Evolutionary conservation across 306 rosid genomes (phyloP), one percentile per base, ranked within the genome.

Genomic region (Inga oerstediana): DNA sequence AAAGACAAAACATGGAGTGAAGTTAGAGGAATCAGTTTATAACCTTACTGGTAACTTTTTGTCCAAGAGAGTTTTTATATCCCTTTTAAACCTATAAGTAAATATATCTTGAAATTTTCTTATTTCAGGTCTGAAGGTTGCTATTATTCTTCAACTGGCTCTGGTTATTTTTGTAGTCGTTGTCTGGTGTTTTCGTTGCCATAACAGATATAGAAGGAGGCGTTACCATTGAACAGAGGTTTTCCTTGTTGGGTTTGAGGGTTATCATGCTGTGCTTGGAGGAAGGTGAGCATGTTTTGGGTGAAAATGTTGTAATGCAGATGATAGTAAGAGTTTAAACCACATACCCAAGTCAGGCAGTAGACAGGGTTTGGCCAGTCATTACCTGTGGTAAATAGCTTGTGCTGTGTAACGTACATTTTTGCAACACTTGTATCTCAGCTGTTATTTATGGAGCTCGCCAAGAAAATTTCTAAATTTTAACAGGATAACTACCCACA

Each of bases 181-280:
- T 79, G 46, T 82, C 59, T 49, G 84, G 85, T 75, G 77, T 52
- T 81, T 69, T 49, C 86, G n/a, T 24, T 72, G 81, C 59, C 82
- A 71, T 81, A 54, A 34, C 61, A 81, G 82, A 81, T 81, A 89
- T 35, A 87, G 81, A 85, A 86, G 91, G 86, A 84, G 91, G 56
- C 87, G 66, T 65, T 32, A 67, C 41, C 80, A 49, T 24, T 81
- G 79, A 59, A 41, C 48, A 87, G 83, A 78, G 37, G 79, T 64
- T 82, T 51, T 34, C 20, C 74, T 64, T 78, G 81, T 93, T 20
- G 97, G 91, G 72, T 95, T 93, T 78, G 95, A 92, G 90, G 83
- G 90, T 89, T 90, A 95, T 35, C 97, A 95, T 85, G n/a, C 82
- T 73, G 91, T 91, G 97, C 83, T 75, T 92, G 85, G 98, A 90